Evolutionary conservation across 2,329 filamentous ascomycete species (phyloP), one percentile per base, ranked within the genome.

Genomic region (Aspergillus arachidicola): DNA sequence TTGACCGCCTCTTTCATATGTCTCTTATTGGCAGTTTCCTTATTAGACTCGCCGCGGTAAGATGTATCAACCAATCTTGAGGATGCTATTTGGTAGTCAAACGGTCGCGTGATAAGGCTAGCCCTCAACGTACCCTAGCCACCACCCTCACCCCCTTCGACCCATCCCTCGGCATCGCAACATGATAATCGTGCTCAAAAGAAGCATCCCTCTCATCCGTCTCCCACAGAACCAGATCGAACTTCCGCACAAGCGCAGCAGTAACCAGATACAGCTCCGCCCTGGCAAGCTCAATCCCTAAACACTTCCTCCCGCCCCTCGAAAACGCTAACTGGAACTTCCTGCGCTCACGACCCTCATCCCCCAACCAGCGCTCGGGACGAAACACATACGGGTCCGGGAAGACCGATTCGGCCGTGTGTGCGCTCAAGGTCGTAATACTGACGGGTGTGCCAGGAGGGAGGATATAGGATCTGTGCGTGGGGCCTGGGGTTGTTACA

Each of bases 361-460:
- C 69, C 61, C 43, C 73, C 62, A 81, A 67, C 79, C 80, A 82
- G 36, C 80, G 75, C 60, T 81, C 77, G 0, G 80, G 79, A 4
- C 76, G 69, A 58, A 79, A 82, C 0, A 58, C 38, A 19, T 67
- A 60, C 3, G 75, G 72, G 16, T 76, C 59, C 0, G 77, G 77
- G 68, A 81, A 82, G 32, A 80, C 73, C 3, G 74, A 26, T 69
- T 64, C 56, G 6, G 64, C 62, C 5, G 66, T 66, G 53, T 68
- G 74, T 26, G 79, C 61, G 34, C 77, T 73, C 2, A 75, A 68
- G 11, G 77, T 77, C 0, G 74, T 77, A 68, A 78, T 79, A 30
- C 76, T 76, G 9, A 80, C 53, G 3, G 73, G 74, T 0, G 77
- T 80, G n/a, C 73, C 68, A 0, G 48, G 70, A 4, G 72, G 73